A percentile compares a stretch with the other conserved stretches of the same genome.
phyloP scores from a whole-genome alignment of 768 basidiomycete species.

The Tricholomella constricta region DNA sequence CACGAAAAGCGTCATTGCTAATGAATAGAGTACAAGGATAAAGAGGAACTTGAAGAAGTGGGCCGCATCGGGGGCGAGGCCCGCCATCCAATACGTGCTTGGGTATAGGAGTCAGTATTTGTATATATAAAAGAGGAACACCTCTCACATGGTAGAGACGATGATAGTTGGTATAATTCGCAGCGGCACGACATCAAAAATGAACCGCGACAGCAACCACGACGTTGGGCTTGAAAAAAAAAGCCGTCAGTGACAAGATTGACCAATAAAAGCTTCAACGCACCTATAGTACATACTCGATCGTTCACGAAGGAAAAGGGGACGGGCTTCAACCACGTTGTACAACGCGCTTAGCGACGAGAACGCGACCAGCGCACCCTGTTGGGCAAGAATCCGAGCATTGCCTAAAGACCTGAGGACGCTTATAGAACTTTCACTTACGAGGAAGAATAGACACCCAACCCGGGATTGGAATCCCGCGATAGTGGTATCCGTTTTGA shows the following conservation, averaged over 20 bases:
- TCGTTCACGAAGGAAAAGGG: constrained; percentile 88
- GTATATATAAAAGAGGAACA: neutral
- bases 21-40: constrained; percentile 81
- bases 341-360: constrained; percentile 88
- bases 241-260: constrained; percentile 1
- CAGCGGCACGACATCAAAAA: constrained; percentile 89
- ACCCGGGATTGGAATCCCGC: constrained; percentile 93
- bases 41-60: constrained; percentile 96
- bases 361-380: constrained; percentile 92
- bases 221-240: constrained; percentile 77
- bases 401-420: neutral
- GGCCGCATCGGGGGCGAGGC: constrained; percentile 73
- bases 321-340: constrained; percentile 81
- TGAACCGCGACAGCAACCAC: constrained; percentile 86
- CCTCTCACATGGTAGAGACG: constrained; percentile 75
- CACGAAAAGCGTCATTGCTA: constrained; percentile 87
- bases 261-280: constrained; percentile 8
- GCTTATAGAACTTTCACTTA: constrained; percentile 24
- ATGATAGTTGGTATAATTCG: constrained; percentile 88
- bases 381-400: constrained; percentile 9
- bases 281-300: constrained; percentile 86
- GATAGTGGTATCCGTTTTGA: constrained; percentile 74
- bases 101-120: constrained; percentile 7
- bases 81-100: constrained; percentile 96
- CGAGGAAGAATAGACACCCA: constrained; percentile 94